Evolutionary conservation across 306 rosid genomes (phyloP).

Genomic region (Sechiopsis laciniata): DNA sequence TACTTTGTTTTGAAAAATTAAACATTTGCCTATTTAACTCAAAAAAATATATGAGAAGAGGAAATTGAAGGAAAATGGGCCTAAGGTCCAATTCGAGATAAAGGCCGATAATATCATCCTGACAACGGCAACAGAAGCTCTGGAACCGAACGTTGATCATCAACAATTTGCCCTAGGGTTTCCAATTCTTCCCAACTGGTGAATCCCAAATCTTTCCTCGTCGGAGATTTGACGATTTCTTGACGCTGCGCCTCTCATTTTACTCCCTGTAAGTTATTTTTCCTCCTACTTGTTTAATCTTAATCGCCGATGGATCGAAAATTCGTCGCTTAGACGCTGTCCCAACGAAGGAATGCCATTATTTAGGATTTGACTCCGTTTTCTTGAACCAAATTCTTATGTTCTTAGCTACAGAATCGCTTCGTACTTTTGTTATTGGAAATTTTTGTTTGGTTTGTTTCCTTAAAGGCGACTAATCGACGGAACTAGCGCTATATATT

Average conservation of each 20-base stretch:
- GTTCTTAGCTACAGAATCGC: background rate
- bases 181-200: background rate
- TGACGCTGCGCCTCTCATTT: background rate
- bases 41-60: too few species aligned
- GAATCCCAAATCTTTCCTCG: background rate
- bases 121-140: background rate
- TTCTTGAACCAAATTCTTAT: background rate
- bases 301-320: background rate
- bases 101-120: background rate
- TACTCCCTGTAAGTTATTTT: constrained; percentile 13
- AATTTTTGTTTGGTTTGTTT: constrained; percentile 1
- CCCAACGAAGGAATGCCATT: background rate
- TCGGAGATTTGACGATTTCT: background rate
- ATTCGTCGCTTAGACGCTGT: background rate
- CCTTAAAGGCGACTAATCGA: background rate
- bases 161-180: constrained; percentile 5
- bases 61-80: background rate
- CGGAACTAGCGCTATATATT: background rate
- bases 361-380: background rate
- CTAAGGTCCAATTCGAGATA: background rate
- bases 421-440: background rate
- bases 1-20: too few species aligned
- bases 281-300: background rate
- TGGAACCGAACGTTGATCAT: background rate
- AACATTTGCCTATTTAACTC: too few species aligned